Evolutionary conservation across 345 rosid genomes (phyloP), one percentile per base, ranked within the genome.

Genomic region (Eucalyptus grandis): DNA sequence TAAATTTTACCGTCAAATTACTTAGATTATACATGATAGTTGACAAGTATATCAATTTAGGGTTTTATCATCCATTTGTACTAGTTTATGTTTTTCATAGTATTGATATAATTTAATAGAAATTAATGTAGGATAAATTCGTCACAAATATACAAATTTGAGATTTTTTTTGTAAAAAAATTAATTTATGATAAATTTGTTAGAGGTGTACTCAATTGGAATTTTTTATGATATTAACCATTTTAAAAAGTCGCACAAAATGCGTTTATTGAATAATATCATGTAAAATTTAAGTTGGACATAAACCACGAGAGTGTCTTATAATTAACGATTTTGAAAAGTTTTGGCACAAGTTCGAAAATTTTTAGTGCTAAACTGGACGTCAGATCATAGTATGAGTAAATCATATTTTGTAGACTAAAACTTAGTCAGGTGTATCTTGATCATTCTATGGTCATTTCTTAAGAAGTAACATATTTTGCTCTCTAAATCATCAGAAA

Each of bases 1-100:
- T 56, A 24, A 56, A 56, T 24, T 56, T 56, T 22, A 56, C 0
- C 0, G 0, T 24, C 62, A 56, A 56, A 22, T 22, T 56, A 0
- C 1, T 53, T 3, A 0, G 0, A 56, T 22, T 3, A 56, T 12
- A 56, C 0, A 0, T 22, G 6, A 56, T 0, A 56, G 12, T 4
- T 56, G 6, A 56, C 5, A 1, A 56, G 1, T 56, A 0, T 56
- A 56, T 0, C 0, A 4, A 0, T 56, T 56, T 56, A 56, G 13
- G 3, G 1, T 56, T 56, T 9, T 56, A 56, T 1, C 27, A 0
- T 24, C 0, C 30, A 2, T 24, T 2, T 56, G 62, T 22, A 22
- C 30, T 24, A 56, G 11, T 9, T 22, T 56, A 56, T 56, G 26
- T 22, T 56, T 56, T 56, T 56, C 0, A 0, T 8, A 0, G 0